phyloP scores from a whole-genome alignment of 768 basidiomycete species.

The Asterophora lycoperdoides region DNA sequence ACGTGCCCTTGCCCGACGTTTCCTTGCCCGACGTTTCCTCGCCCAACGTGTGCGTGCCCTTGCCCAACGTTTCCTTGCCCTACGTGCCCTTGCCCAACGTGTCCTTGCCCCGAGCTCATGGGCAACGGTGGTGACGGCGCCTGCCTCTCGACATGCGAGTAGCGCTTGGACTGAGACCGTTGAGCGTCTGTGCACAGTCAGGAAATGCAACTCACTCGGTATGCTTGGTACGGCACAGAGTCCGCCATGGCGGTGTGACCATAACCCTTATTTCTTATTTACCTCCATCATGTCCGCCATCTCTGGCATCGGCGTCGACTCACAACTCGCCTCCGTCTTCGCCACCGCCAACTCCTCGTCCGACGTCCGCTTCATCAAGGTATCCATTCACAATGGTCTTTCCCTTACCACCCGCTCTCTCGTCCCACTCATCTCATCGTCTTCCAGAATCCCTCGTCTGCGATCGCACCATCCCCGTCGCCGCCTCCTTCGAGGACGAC shows the following conservation, averaged over 20 bases:
- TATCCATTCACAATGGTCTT: constrained; percentile 72
- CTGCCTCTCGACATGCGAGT: constrained; percentile 28
- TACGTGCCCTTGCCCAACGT: too few species aligned
- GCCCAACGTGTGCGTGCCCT: too few species aligned
- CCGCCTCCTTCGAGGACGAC: constrained; percentile 58
- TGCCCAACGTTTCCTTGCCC: too few species aligned
- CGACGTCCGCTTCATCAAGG: constrained; percentile 67
- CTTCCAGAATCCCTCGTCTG: constrained; percentile 63
- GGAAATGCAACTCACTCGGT: constrained; percentile 34
- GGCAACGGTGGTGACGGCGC: too few species aligned
- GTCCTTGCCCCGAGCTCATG: too few species aligned
- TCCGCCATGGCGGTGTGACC: too few species aligned
- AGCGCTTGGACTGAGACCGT: constrained; percentile 40
- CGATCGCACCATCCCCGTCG: constrained; percentile 44
- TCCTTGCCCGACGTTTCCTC: too few species aligned
- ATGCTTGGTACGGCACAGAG: constrained; percentile 45
- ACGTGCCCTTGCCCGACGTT: too few species aligned
- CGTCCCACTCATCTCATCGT: constrained; percentile 14
- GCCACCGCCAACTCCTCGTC: constrained; percentile 50
- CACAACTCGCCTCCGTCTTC: constrained; percentile 53
- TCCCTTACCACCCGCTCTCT: constrained; percentile 9
- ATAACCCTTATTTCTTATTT: neutral
- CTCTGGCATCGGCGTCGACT: constrained; percentile 65
- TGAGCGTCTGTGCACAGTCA: constrained; percentile 9
- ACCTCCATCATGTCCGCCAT: constrained; percentile 58